Base-by-base conservation (phyloP, 805 yeast species). In the Candida maris region DNA sequence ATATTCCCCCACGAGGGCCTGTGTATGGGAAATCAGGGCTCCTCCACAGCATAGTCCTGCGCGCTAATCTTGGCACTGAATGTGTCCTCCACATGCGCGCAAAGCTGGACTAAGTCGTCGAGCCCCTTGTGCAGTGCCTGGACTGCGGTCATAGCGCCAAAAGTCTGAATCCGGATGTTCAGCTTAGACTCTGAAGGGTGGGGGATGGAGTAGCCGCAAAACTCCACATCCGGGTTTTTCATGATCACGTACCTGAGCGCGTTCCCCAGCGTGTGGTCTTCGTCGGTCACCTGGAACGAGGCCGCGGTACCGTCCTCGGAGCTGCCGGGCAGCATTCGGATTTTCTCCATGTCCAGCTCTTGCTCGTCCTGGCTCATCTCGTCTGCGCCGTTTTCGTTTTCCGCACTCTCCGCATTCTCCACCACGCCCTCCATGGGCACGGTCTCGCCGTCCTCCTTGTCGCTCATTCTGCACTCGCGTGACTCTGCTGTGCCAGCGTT, bases 171-270 rank as follows among this genome's bases (percentile, higher is more conserved):
- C 65, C 98, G 79, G 39, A 93, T 61, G 65, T 93, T 87, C 64
- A 93, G 68, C 49, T 84, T 82, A 42, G 86, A 72, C 64, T 93
- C 98, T 23, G 96, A 85, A 14, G 98, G 98, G 64, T 93, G 98
- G 8, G 98, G 98, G 49, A 93, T 93, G 29, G 97, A 87, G 66
- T 93, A 93, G 38, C 98, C 98, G 58, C 97, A 91, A 61, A 93
- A 93, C 58, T 93, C 98, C 18, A 93, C 98, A 48, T 88, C 95
- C 25, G 97, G 96, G 56, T 93, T 93, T 66, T 91, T 89, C 95
- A 93, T 88, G 51, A 93, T 87, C 59, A 91, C 79, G 63, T 88
- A 89, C 59, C 97, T 79, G 35, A 93, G 73, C 5, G 97, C 84
- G 56, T 93, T 93, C 17, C 98, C 98, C 34, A 93, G 65, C 1